Evolutionary conservation across 1,284 basidiomycete genomes (phyloP).

Genomic region (Thelephora terrestris): DNA sequence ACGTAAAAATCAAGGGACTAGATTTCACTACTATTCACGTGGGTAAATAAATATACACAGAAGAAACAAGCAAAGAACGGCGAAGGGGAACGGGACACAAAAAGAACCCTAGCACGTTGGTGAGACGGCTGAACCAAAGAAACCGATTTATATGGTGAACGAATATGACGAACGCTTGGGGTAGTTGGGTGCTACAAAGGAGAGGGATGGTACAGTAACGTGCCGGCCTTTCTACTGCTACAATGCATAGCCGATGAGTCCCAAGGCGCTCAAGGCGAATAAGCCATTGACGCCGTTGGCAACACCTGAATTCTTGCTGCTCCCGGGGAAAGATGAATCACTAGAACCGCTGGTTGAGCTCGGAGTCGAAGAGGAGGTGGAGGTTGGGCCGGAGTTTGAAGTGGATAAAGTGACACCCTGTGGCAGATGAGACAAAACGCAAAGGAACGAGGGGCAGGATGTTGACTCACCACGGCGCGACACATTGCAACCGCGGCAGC

Average conservation of each 20-base stretch:
- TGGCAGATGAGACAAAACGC: neutral
- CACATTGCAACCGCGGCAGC: conserved; percentile 35
- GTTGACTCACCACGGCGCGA: conserved; percentile 36
- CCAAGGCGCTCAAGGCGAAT: conserved; percentile 30
- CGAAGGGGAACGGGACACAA: neutral
- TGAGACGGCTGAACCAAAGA: too few relatives aligned
- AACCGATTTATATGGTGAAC: too few relatives aligned
- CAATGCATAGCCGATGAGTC: conserved; percentile 30
- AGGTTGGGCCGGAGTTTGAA: conserved; percentile 4
- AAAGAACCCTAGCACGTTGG: too few relatives aligned
- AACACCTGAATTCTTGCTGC: conserved; percentile 17
- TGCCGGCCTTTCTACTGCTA: conserved; percentile 11
- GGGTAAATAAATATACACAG: neutral
- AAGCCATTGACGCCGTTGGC: conserved; percentile 26
- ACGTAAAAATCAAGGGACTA: too few relatives aligned
- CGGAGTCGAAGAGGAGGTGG: conserved; percentile 1
- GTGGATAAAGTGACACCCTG: conserved; percentile 41
- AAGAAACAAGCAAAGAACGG: neutral
- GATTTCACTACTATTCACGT: too few relatives aligned
- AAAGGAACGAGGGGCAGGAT: neutral
- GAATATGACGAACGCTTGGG: too few relatives aligned
- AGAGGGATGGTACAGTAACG: too few relatives aligned
- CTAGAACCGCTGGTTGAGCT: conserved; percentile 3
- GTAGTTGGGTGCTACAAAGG: too few relatives aligned
- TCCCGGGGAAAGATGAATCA: conserved; percentile 6